phyloP scores from a whole-genome alignment of 140 eudicot genomes.

The Oenanthe javanica region DNA sequence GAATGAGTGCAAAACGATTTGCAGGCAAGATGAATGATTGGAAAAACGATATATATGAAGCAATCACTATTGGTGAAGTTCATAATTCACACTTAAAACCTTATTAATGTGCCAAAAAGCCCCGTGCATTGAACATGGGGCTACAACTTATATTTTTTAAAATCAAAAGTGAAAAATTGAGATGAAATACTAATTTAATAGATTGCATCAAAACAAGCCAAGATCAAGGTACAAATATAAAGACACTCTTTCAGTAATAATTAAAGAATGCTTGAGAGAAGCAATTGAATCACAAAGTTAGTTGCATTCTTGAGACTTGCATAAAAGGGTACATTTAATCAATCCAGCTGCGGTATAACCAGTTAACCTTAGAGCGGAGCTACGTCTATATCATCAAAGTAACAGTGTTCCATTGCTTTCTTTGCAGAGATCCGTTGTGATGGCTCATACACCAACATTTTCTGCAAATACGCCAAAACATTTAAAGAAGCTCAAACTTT shows the following conservation, averaged over 20 bases:
- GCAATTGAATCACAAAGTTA: not conserved
- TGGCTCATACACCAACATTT: slow-evolving; percentile 61
- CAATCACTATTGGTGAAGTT: not conserved
- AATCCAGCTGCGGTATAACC: not conserved
- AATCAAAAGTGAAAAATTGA: not conserved
- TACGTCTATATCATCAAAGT: slow-evolving; percentile 78
- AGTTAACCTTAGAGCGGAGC: slow-evolving; percentile 26
- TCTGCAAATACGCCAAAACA: slow-evolving; percentile 7
- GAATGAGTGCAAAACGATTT: not conserved
- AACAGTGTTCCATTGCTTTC: slow-evolving; percentile 65
- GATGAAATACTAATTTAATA: not conserved
- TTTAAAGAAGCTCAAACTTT: not conserved
- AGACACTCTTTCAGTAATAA: not conserved
- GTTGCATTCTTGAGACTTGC: not conserved
- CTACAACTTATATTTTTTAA: not conserved
- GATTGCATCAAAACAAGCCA: not conserved
- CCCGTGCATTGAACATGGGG: not conserved
- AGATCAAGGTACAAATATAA: not conserved
- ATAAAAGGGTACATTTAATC: not conserved
- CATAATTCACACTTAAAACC: not conserved
- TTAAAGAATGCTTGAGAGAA: not conserved
- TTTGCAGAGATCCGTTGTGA: slow-evolving; percentile 27
- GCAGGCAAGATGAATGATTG: not conserved
- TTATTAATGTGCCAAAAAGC: not conserved
- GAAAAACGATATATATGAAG: not conserved